Base-by-base conservation (phyloP, 768 basidiomycete species). In the Paxillus involutus region DNA sequence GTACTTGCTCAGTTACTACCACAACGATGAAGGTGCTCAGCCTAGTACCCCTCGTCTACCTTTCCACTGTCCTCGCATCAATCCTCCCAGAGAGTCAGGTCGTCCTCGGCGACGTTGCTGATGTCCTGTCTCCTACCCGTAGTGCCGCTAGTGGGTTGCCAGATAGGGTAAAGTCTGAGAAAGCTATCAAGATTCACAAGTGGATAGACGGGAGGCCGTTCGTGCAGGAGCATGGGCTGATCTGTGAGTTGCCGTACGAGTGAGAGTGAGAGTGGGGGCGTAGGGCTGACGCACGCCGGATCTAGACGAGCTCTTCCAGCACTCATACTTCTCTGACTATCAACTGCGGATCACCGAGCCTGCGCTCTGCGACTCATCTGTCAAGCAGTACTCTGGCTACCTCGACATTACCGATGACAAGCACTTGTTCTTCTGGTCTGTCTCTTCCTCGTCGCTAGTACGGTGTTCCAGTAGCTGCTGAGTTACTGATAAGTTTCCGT, bases 371-470 rank as follows among this genome's bases (percentile, higher is more conserved):
- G 94, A 96, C 59, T 67, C 86, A 0, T 71, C 79, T n/a, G 90
- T 93, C 32, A 68, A 71, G 51, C 88, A 90, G 64, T 83, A 88
- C 57, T 88, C 87, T 33, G 91, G 91, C 29, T 94, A 93, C 69
- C 78, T 95, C 32, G 91, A 94, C 64, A 80, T 91, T 51, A 81
- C 83, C 0, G 81, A 89, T 9, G 83, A 85, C 61, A 88, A 88
- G 60, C 91, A 94, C 62, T 75, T 94, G 21, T 94, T 94, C 80
- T 93, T 91, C 76, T 94, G 91, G 91, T 88, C 61, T 61, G 77
- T 68, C 40, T 32, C 53, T 24, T 30, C 14, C 39, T 33, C 26
- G 33, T 0, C 7, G 49, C 39, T 14, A 32, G 13, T 33, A 40
- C 46, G 5, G 30, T 30, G 17, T 26, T 3, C 26, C 26, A 26